These are phyloP conservation scores for Raphanus sativus DNA, from an alignment of 345 rosid genomes.

Conservation along the genomic window DNA sequence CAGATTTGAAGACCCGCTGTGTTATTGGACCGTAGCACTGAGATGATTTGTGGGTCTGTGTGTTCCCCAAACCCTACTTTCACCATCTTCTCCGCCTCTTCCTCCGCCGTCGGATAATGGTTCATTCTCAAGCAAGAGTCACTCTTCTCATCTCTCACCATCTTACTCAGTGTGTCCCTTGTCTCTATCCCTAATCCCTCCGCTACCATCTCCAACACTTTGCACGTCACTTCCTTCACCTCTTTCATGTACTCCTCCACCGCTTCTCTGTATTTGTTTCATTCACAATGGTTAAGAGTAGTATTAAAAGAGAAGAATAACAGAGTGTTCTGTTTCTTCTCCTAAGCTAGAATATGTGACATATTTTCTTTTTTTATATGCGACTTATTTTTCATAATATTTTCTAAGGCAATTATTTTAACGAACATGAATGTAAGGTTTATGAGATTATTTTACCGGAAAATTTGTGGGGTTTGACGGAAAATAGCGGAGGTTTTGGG, in stretches of 20 bases:
- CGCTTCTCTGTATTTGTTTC: conserved; percentile 42
- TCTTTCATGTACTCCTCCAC: conserved; percentile 63
- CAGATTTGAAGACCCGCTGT: conserved; percentile 84
- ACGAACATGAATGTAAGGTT: not conserved
- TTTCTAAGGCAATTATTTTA: not conserved
- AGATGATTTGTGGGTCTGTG: conserved; percentile 92
- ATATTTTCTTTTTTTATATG: no score
- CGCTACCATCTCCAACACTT: conserved; percentile 67
- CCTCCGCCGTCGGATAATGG: conserved; percentile 73
- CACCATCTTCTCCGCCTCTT: conserved; percentile 33
- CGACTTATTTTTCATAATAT: not conserved
- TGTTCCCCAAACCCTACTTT: conserved; percentile 83
- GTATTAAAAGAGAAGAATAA: not conserved
- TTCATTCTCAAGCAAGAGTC: conserved; percentile 87
- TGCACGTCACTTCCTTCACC: conserved; percentile 58
- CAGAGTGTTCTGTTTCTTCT: not conserved
- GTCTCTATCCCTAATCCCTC: conserved; percentile 62
- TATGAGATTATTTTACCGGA: conserved; percentile 50
- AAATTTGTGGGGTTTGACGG: conserved; percentile 45
- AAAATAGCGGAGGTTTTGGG: conserved; percentile 47
- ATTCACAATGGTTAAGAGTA: conserved; percentile 17
- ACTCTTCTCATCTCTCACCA: conserved; percentile 66
- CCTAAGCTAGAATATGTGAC: not conserved
- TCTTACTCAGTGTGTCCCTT: conserved; percentile 57
- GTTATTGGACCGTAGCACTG: conserved; percentile 80